Evolutionary conservation across 2,329 filamentous ascomycete species (phyloP).

Genomic region (Cladosporium sp.): DNA sequence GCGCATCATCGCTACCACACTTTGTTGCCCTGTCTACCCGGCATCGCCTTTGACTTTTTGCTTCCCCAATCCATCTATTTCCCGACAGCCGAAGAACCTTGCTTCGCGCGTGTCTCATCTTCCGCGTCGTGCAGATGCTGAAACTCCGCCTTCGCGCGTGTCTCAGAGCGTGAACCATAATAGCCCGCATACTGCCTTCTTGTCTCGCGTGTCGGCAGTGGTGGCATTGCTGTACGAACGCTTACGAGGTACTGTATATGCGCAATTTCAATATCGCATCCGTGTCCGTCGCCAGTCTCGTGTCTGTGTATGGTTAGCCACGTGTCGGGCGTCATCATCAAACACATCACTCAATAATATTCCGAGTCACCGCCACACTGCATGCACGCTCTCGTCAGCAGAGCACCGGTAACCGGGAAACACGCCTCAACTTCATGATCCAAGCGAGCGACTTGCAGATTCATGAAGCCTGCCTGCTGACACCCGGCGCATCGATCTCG

Average conservation of each 20-base stretch:
- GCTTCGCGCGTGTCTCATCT: conserved; percentile 1
- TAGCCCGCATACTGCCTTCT: not conserved
- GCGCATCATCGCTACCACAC: conserved; percentile 1
- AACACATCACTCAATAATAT: not conserved
- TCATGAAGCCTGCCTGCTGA: conserved; percentile 5
- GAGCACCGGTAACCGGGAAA: conserved; percentile 6
- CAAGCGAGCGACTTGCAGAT: conserved; percentile 2
- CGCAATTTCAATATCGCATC: conserved; percentile 5
- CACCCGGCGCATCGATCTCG: not conserved
- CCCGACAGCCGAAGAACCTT: conserved; percentile 4
- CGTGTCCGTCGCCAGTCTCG: not conserved
- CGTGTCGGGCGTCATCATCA: not conserved
- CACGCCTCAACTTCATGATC: not conserved
- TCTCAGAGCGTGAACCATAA: conserved; percentile 6
- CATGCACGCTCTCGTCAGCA: not conserved
- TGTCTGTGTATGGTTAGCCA: not conserved
- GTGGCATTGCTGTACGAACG: not conserved
- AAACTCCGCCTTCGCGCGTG: conserved; percentile 5
- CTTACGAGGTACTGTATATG: not conserved
- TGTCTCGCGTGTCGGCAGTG: not conserved
- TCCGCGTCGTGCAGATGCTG: conserved; percentile 6
- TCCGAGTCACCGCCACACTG: not conserved
- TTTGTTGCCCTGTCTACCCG: not conserved
- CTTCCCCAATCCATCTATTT: not conserved
- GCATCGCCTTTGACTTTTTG: not conserved